phyloP scores from a whole-genome alignment of 257 asterid species.

The Plantago elongata region DNA sequence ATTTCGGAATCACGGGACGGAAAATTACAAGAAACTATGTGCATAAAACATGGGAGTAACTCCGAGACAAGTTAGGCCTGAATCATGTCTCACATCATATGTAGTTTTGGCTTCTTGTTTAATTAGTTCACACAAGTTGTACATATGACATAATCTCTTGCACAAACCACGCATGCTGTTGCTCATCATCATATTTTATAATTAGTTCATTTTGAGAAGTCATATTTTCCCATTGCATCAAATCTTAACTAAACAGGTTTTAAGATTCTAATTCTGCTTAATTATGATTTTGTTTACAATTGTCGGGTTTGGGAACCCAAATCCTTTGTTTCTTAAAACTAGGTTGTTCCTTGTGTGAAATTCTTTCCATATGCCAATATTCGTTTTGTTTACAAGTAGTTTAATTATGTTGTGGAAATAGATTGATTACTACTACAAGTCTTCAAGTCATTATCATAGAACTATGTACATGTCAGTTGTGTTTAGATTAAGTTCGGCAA shows the following conservation, averaged over 20 bases:
- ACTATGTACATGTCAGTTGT: not conserved
- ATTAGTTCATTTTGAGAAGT: not conserved
- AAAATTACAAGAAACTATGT: constrained; percentile 1
- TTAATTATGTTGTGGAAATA: too few relatives aligned
- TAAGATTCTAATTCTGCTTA: too few relatives aligned
- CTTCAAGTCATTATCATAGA: not conserved
- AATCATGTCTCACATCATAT: constrained; percentile 14
- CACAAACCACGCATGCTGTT: not conserved
- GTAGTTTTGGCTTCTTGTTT: not conserved
- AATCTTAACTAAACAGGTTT: not conserved
- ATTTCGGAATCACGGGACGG: not conserved
- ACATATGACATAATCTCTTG: not conserved
- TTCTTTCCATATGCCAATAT: too few relatives aligned
- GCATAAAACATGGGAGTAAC: constrained; percentile 16
- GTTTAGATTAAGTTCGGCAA: not conserved
- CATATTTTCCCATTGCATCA: not conserved
- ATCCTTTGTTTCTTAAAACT: too few relatives aligned
- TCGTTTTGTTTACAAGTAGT: too few relatives aligned
- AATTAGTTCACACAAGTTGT: not conserved
- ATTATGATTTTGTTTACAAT: too few relatives aligned
- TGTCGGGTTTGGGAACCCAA: too few relatives aligned
- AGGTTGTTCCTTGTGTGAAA: too few relatives aligned
- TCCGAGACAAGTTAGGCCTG: constrained; percentile 13
- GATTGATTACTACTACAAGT: not conserved
- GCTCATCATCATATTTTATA: not conserved